Evolutionary conservation across 2,329 filamentous ascomycete species (phyloP).

Genomic region (Colletotrichum lentis): DNA sequence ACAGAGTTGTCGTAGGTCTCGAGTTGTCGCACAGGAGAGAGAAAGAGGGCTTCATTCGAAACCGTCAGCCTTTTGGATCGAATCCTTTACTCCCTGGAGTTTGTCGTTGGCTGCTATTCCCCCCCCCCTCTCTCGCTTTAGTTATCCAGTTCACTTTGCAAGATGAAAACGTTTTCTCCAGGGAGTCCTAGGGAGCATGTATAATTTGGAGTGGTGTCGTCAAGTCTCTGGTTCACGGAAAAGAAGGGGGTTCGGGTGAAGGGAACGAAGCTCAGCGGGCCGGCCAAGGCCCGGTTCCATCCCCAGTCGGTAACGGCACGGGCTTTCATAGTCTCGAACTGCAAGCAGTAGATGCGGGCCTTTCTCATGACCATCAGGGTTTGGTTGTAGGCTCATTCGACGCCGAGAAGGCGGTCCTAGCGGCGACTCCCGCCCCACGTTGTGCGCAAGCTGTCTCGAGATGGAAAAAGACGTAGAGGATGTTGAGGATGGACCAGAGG

Average conservation of each 20-base stretch:
- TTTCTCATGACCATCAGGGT: conserved; percentile 32
- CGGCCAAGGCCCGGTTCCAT: conserved; percentile 38
- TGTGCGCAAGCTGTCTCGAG: neutral
- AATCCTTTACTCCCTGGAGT: too few species aligned
- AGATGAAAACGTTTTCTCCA: too few species aligned
- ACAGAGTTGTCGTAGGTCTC: too few species aligned
- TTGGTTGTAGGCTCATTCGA: conserved; percentile 40
- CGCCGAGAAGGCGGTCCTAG: conserved; percentile 36
- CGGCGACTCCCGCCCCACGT: neutral
- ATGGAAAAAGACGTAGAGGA: conserved; percentile 35
- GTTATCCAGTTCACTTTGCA: too few species aligned
- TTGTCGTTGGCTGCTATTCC: conserved; percentile 41
- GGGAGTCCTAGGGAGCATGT: too few species aligned
- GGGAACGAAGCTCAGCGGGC: conserved; percentile 37
- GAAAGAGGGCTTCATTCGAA: too few species aligned
- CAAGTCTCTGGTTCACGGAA: too few species aligned
- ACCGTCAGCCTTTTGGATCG: too few species aligned
- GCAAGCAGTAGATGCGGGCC: conserved; percentile 31
- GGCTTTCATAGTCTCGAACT: conserved; percentile 35
- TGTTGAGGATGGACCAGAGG: conserved; percentile 33
- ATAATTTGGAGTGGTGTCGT: too few species aligned
- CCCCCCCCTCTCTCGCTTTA: too few species aligned
- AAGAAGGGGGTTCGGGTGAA: too few species aligned
- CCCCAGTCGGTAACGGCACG: conserved; percentile 26
- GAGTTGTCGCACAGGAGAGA: too few species aligned